These are phyloP conservation scores for Coemansia asiatica DNA, from an alignment of 192 early-diverging fungal species.

Conservation along the genomic window DNA sequence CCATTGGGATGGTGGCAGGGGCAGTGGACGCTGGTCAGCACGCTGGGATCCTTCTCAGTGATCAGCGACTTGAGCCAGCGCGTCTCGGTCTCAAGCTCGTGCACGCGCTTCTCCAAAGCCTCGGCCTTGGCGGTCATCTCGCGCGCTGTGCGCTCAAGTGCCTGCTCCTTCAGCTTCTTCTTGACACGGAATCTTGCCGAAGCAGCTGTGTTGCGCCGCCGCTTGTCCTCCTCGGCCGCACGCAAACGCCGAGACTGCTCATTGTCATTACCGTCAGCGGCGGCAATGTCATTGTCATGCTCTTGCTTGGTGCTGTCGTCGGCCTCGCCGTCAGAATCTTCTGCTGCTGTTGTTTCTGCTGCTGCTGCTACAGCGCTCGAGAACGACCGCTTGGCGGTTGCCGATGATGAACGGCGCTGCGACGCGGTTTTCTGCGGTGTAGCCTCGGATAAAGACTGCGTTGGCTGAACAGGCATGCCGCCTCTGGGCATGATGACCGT, in stretches of 20 bases:
- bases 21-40: conserved; percentile 37
- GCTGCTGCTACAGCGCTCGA: neutral
- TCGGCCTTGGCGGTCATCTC: conserved; percentile 75
- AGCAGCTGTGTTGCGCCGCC: conserved; percentile 91
- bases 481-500: conserved; percentile 34
- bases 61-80: conserved; percentile 86
- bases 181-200: conserved; percentile 92
- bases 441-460: neutral
- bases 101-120: conserved; percentile 70
- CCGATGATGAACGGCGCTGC: neutral
- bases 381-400: conserved; percentile 14
- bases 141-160: conserved; percentile 74
- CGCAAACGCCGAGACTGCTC: conserved; percentile 84
- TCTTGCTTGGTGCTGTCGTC: conserved; percentile 2
- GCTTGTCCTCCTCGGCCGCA: conserved; percentile 79
- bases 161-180: conserved; percentile 91
- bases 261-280: conserved; percentile 31
- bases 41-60: conserved; percentile 68
- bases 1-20: conserved; percentile 55
- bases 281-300: neutral
- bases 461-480: neutral
- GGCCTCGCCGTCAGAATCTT: conserved; percentile 5
- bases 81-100: conserved; percentile 87
- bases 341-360: no score
- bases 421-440: conserved; percentile 3